These are phyloP conservation scores for Lithohypha guttulata DNA, from an alignment of 2,329 filamentous ascomycete species.

Conservation along the genomic window DNA sequence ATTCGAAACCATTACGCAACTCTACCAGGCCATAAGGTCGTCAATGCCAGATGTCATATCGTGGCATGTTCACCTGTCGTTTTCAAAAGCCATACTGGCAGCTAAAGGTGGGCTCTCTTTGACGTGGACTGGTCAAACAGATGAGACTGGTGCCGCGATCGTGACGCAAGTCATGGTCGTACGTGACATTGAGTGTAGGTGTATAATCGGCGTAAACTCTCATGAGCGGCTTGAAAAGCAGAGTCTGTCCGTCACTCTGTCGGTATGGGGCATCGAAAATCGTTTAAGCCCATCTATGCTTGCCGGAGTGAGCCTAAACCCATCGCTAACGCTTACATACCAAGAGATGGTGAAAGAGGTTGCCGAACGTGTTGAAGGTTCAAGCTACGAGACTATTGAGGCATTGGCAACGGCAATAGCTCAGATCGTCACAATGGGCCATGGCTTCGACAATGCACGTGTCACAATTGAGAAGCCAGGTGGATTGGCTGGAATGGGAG, in stretches of 20 bases:
- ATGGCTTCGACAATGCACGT: constrained; percentile 36
- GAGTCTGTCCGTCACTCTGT: constrained; percentile 34
- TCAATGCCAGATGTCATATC: not conserved
- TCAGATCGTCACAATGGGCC: constrained; percentile 35
- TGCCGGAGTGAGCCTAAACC: constrained; percentile 6
- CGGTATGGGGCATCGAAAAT: constrained; percentile 17
- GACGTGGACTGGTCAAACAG: constrained; percentile 23
- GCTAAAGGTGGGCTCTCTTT: constrained; percentile 34
- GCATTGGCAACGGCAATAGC: constrained; percentile 40
- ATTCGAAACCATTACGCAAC: constrained; percentile 9
- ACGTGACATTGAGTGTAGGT: constrained; percentile 34
- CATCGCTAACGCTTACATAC: constrained; percentile 20
- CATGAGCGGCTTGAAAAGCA: constrained; percentile 43
- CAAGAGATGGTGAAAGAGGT: constrained; percentile 31
- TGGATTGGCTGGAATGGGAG: constrained; percentile 39
- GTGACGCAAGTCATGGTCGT: constrained; percentile 29
- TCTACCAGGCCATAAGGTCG: constrained; percentile 7
- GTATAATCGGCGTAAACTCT: constrained; percentile 42
- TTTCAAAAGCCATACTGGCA: constrained; percentile 37
- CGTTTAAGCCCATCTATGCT: constrained; percentile 11
- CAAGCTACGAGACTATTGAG: constrained; percentile 41
- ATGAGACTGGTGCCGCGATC: constrained; percentile 10
- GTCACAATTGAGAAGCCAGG: constrained; percentile 41
- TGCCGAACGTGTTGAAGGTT: constrained; percentile 36
- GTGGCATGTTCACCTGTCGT: constrained; percentile 15